Evolutionary conservation across 768 basidiomycete species (phyloP), one percentile per base, ranked within the genome.

Genomic region (Trametes cinnabarina): DNA sequence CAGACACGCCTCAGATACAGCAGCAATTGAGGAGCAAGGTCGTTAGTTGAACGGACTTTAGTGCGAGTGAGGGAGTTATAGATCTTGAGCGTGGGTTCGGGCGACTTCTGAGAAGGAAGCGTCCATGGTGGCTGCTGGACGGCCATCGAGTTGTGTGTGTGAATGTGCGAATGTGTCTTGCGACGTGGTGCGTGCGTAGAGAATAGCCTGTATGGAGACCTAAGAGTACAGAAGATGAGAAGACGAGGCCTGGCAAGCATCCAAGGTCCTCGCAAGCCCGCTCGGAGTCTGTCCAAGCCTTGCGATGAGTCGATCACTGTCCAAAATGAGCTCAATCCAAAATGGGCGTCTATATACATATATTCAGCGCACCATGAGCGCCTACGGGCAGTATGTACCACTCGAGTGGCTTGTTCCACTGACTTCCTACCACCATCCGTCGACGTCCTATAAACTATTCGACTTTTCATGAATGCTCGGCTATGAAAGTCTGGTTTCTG

Each of bases 51-150:
- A 66, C 63, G 17, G 60, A 93, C 95, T 82, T 99, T 98, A 5
- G 85, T 84, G 63, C 85, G 83, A 35, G 96, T 98, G 64, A 98
- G 76, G 10, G 96, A 94, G 74, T 98, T 99, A 76, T 90, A 96
- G 44, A 98, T 79, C 72, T 84, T 88, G 46, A 95, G 80, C 0
- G 82, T 79, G 5, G 90, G 91, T 63, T 87, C 86, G 44, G 77
- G 73, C 7, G 73, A 69, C 25, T 66, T 69, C 30, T 80, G 83
- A 17, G 65, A 60, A 0, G 82, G 83, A 22, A 75, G 61, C 7
- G 74, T 70, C 91, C 79, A 80, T 3, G 76, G 57, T 8, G 86
- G 84, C 67, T 87, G 87, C 59, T 85, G 82, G 0, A 74, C 68
- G 51, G 85, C 76, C 86, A 88, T 88, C 44, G 35, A 34, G 37